phyloP scores from a whole-genome alignment of 148 eudicot genomes.

The Cornus controversa region DNA sequence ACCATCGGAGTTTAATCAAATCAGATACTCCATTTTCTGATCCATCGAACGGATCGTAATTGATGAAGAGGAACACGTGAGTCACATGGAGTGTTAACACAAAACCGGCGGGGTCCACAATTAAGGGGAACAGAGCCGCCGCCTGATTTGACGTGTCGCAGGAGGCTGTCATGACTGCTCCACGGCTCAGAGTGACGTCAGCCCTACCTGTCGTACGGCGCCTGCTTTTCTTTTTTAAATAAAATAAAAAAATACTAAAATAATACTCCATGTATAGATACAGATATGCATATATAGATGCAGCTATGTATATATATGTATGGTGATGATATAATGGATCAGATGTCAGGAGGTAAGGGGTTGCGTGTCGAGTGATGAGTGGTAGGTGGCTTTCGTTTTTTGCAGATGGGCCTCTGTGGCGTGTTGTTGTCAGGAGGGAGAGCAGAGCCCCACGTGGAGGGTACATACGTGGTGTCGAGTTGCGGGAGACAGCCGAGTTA shows the following conservation, averaged over 20 bases:
- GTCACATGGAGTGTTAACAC: neutral
- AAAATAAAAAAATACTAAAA: neutral
- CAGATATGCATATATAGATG: neutral
- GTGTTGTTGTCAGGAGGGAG: neutral
- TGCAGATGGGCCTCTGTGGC: neutral
- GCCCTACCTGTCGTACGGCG: conserved; percentile 34
- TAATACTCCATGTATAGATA: neutral
- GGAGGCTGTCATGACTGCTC: conserved; percentile 18
- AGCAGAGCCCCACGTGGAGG: conserved; percentile 22
- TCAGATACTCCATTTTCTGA: no score
- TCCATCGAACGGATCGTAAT: no score
- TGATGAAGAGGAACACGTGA: neutral
- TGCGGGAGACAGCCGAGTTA: conserved; percentile 18
- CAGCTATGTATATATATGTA: neutral
- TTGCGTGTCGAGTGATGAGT: neutral
- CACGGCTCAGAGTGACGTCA: conserved; percentile 15
- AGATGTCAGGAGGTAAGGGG: neutral
- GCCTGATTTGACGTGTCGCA: conserved; percentile 37
- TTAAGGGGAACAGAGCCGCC: conserved; percentile 28
- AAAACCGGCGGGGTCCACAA: neutral
- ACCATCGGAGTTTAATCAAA: no score
- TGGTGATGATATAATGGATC: neutral
- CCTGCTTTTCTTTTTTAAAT: conserved; percentile 11
- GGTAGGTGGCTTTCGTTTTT: neutral
- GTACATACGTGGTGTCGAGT: conserved; percentile 19